Evolutionary conservation across 2,329 filamentous ascomycete genomes (phyloP).

Genomic region (Ophiostoma ulmi): DNA sequence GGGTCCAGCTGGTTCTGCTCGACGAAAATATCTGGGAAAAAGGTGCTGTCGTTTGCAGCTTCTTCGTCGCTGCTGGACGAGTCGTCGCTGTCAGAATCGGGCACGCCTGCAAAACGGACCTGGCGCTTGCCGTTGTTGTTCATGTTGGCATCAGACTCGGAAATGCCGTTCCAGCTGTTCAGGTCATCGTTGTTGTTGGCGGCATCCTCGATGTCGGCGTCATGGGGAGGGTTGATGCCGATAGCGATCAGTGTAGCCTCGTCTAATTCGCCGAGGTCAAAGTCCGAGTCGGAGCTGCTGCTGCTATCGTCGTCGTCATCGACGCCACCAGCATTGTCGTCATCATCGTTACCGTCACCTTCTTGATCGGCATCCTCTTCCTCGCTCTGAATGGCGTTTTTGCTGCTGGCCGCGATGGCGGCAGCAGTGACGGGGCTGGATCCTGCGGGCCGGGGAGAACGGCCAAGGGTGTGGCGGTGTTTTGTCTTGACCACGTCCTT

Average conservation of each 20-base stretch:
- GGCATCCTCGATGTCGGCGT: conserved; percentile 39
- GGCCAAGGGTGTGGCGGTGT: conserved; percentile 32
- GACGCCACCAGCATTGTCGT: conserved; percentile 31
- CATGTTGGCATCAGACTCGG: conserved; percentile 35
- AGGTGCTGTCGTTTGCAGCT: conserved; percentile 56
- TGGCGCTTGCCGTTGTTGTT: conserved; percentile 47
- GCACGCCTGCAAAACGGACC: conserved; percentile 67
- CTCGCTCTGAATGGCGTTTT: conserved; percentile 30
- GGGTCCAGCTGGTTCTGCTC: conserved; percentile 69
- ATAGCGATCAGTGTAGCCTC: conserved; percentile 33
- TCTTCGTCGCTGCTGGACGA: conserved; percentile 46
- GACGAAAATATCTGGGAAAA: conserved; percentile 75
- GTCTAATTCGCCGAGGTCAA: conserved; percentile 37
- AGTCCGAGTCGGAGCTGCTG: conserved; percentile 33
- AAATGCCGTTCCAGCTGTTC: conserved; percentile 42
- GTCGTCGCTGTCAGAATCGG: conserved; percentile 61
- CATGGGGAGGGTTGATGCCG: conserved; percentile 36
- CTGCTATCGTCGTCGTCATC: conserved; percentile 37
- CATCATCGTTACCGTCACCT: conserved; percentile 38
- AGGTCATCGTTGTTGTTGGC: conserved; percentile 50
- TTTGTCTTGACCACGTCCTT: conserved; percentile 37
- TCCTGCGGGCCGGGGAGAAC: conserved; percentile 48
- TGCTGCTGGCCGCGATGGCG: conserved; percentile 6
- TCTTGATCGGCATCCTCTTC: conserved; percentile 40
- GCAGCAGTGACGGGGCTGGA: conserved; percentile 1